phyloP scores from a whole-genome alignment of 257 asterid genomes.

The Verbena officinalis region DNA sequence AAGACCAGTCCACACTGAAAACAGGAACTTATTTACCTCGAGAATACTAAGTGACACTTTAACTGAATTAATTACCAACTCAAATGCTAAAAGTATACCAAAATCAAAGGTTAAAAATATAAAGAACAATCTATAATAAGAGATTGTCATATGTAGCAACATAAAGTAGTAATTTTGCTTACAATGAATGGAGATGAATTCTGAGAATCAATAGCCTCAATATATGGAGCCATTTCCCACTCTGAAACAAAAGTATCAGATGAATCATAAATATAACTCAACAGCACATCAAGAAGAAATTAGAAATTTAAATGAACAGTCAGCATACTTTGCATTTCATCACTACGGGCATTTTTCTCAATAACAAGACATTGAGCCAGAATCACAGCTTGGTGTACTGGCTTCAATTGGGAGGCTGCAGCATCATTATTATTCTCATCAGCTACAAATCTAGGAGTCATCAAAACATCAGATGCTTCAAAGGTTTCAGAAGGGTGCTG shows the following conservation, averaged over 20 bases:
- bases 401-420: constrained; percentile 55
- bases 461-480: constrained; percentile 79
- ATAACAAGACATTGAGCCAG: constrained; percentile 73
- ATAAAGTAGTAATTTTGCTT: constrained; percentile 28
- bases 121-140: background rate
- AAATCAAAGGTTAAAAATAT: constrained; percentile 4
- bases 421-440: constrained; percentile 42
- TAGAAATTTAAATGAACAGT: constrained; percentile 15
- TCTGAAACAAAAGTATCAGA: constrained; percentile 45
- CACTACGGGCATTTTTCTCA: constrained; percentile 70
- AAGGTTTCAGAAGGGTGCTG: constrained; percentile 51
- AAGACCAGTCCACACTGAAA: constrained; percentile 16
- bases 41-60: too few relatives aligned
- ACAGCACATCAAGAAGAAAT: background rate
- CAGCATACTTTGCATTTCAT: constrained; percentile 76
- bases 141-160: constrained; percentile 15
- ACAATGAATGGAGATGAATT: constrained; percentile 67
- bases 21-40: background rate
- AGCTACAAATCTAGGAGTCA: constrained; percentile 71
- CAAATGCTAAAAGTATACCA: constrained; percentile 14
- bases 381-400: constrained; percentile 78
- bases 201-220: constrained; percentile 95
- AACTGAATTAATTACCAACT: background rate
- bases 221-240: constrained; percentile 94
- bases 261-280: constrained; percentile 12